Evolutionary conservation across 2,329 filamentous ascomycete genomes (phyloP).

Genomic region (Atkinsonella texensis): DNA sequence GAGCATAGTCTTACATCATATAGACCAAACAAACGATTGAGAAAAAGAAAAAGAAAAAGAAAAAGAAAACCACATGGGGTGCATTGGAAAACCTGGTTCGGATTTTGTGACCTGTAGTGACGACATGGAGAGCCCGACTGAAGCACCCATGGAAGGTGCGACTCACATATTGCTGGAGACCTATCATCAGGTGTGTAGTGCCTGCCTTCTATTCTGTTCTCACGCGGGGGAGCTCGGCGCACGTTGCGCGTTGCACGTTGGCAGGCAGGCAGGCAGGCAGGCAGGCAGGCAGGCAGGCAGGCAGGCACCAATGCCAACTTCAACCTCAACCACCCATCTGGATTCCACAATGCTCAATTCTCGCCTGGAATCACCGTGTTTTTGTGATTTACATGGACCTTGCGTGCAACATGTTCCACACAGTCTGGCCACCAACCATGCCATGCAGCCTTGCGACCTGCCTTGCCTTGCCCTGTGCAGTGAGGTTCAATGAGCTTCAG

Average conservation of each 20-base stretch:
- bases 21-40: too few relatives aligned
- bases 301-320: not conserved
- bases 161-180: not conserved
- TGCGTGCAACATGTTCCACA: not conserved
- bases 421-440: not conserved
- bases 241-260: too few relatives aligned
- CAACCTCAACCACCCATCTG: not conserved
- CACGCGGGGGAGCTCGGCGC: too few relatives aligned
- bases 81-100: not conserved
- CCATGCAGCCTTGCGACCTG: not conserved
- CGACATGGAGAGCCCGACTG: too few relatives aligned
- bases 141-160: not conserved
- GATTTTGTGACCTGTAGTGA: not conserved
- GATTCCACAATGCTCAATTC: not conserved
- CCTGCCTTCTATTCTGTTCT: too few relatives aligned
- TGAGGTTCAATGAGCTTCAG: not conserved
- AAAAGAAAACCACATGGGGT: not conserved
- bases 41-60: not conserved
- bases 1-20: not conserved
- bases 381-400: not conserved
- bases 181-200: too few relatives aligned
- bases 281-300: too few relatives aligned
- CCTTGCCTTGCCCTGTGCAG: not conserved
- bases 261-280: too few relatives aligned
- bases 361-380: not conserved